Evolutionary conservation across 225 moss, liverwort and hornwort species (phyloP), one percentile per base, ranked within the genome.

Genomic region (Bryoerythrophyllum caledonicum): DNA sequence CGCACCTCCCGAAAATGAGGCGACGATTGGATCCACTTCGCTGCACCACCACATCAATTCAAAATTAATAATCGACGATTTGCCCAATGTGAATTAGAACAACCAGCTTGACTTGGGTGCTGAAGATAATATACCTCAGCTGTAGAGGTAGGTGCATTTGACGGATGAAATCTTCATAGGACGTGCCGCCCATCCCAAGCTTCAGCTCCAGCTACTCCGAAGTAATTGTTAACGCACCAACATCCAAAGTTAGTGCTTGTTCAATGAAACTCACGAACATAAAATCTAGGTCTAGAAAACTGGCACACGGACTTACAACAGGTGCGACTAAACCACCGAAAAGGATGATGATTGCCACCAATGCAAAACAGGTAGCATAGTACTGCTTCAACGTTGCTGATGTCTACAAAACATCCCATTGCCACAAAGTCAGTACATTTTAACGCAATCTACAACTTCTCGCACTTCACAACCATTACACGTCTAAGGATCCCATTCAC

Each of bases 1-100:
- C 14, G 96, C 91, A 46, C 96, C 96, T 76, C 96, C 96, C 10
- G 96, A 94, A 74, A 97, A 97, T 11, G 96, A 97, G 56, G 96
- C 96, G 65, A 97, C 96, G 74, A 97, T 94, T 11, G 96, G 96
- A 77, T 97, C 96, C 77, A 97, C 96, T 48, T 89, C 90, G 63
- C 92, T 94, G 90, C 80, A 82, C 63, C 58, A 27, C 12, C 62
- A 72, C 71, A 55, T 21, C 16, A 48, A 46, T 61, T 43, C 60
- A 48, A 49, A 34, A 23, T 62, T 32, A 49, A 61, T 61, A 23
- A 32, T 49, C 16, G 21, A 48, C 72, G 4, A 30, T 56, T 48
- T 17, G n/a, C 15, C 21, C 16, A 67, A 60, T 62, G 53, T 65
- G 9, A 38, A 53, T 16, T 24, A 46, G 21, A 62, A 55, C 32